These are phyloP conservation scores for Calonectria henricotiae DNA, from an alignment of 2,329 filamentous ascomycete species.

Conservation along the genomic window DNA sequence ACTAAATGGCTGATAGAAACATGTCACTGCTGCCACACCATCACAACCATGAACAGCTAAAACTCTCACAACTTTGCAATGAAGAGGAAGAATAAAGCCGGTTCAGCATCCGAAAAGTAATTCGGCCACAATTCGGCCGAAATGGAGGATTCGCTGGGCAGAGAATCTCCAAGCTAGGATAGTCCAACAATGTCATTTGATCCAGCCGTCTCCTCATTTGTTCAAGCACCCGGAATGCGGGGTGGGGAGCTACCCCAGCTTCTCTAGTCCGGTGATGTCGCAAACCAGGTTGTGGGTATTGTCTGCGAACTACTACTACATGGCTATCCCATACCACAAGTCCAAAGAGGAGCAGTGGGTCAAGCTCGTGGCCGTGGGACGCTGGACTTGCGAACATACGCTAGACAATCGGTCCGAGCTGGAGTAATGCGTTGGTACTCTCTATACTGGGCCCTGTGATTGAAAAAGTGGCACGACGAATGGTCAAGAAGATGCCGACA, in stretches of 20 bases:
- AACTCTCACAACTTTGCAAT: neutral
- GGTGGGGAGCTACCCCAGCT: neutral
- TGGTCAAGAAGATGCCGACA: neutral
- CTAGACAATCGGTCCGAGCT: neutral
- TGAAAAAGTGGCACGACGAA: neutral
- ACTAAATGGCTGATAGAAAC: neutral
- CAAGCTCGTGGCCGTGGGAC: neutral
- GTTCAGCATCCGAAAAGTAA: neutral
- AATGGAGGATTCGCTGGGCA: neutral
- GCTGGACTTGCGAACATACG: neutral
- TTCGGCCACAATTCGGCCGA: conserved; percentile 16
- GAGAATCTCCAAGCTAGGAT: conserved; percentile 10
- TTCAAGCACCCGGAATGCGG: conserved; percentile 1
- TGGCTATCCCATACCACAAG: neutral
- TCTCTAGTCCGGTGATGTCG: conserved; percentile 4
- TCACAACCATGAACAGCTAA: neutral
- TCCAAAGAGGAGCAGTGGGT: neutral
- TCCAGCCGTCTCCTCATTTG: neutral
- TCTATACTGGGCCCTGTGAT: neutral
- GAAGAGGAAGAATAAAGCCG: conserved; percentile 2
- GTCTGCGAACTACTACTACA: neutral
- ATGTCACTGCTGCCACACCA: neutral
- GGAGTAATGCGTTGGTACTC: neutral
- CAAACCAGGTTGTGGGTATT: neutral
- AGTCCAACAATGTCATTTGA: neutral